Evolutionary conservation across 2,329 filamentous ascomycete species (phyloP), one percentile per base, ranked within the genome.

Genomic region (Cadophora gregata): DNA sequence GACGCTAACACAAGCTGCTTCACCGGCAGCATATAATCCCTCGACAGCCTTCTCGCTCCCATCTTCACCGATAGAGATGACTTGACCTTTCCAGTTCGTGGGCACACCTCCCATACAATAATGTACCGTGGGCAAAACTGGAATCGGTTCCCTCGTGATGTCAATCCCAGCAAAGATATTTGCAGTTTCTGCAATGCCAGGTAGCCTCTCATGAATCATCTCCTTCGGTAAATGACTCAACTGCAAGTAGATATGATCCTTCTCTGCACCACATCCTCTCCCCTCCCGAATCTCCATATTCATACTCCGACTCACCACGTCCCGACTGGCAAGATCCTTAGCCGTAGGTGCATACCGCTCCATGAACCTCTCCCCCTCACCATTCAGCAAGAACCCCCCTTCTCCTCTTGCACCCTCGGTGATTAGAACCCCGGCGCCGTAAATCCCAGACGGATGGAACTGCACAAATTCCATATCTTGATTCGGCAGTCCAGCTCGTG

Each of bases 381-480:
- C 73, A 70, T 84, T 84, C n/a, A 84, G 77, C 1, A 84, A 78
- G 65, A 83, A 84, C 24, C 82, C 82, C 42, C 82, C 82, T 75
- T 84, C 82, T 33, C 82, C 82, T 56, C 82, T 77, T 19, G 82
- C 81, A 5, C 82, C 82, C 74, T 84, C 82, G 3, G 82, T 84
- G 50, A 84, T 84, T 25, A 84, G 74, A 62, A 82, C 81, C 16
- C 81, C 82, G 27, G 82, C 82, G 29, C 82, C 82, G 66, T 84
- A 84, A 47, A 84, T 84, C 5, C 82, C 82, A 42, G 80, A 80
- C 0, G 81, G 82, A 69, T 84, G 82, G 63, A 84, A 84, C 65
- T 84, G 82, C 2, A 84, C 81, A 66, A 84, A 84, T 66, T 84
- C 82, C 77, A 84, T 81, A 69, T 83, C 82, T 69, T 83, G 81